Evolutionary conservation across 305 asterid species (phyloP).

Genomic region (Rubia peregrina): DNA sequence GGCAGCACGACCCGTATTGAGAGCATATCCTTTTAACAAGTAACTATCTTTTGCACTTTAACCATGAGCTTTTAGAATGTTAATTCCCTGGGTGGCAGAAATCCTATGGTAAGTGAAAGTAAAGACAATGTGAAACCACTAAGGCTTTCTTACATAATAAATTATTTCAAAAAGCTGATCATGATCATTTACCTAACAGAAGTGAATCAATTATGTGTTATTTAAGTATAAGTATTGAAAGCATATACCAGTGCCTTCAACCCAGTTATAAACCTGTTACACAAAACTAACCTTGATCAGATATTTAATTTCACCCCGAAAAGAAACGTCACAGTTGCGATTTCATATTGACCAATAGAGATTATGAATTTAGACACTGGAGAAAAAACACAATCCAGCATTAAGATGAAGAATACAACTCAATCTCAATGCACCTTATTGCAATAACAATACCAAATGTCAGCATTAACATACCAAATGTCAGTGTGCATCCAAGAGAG

Average conservation of each 20-base stretch:
- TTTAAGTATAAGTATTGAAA: background rate
- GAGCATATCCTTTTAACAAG: constrained; percentile 85
- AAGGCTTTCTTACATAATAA: background rate
- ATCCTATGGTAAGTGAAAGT: constrained; percentile 5
- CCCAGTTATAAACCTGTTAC: background rate
- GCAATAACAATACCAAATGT: background rate
- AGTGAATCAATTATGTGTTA: background rate
- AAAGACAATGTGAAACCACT: background rate
- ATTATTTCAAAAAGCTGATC: background rate
- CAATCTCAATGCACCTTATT: background rate
- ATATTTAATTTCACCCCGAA: constrained; percentile 65
- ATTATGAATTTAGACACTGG: background rate
- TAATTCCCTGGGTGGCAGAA: constrained; percentile 62
- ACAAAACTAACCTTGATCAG: constrained; percentile 60
- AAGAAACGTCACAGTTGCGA: constrained; percentile 16
- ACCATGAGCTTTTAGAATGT: constrained; percentile 95
- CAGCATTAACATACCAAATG: background rate
- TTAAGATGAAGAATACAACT: background rate
- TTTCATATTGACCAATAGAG: constrained; percentile 2
- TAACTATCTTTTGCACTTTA: constrained; percentile 94
- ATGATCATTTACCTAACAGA: background rate
- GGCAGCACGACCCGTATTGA: constrained; percentile 94
- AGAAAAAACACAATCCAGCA: background rate
- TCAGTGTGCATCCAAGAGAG: background rate
- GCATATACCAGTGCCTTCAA: background rate